Conservation (phyloP, 2,329 filamentous ascomycete species). For the Fusarium azukiicola region DNA sequence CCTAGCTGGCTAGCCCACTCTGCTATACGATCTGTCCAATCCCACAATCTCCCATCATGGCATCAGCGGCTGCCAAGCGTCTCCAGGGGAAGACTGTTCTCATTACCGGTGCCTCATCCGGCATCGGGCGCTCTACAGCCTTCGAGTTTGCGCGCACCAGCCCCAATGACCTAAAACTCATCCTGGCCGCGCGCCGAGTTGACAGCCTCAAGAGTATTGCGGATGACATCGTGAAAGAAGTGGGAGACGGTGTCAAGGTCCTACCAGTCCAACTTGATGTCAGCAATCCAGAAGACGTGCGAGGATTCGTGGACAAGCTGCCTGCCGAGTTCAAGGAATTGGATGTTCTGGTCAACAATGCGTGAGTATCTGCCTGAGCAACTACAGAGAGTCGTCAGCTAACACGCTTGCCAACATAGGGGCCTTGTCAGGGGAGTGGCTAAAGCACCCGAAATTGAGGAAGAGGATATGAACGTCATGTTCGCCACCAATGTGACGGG, state of each 20-base stretch:
- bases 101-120: constrained; percentile 95
- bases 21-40: neutral
- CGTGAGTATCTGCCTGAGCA: constrained; percentile 75
- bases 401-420: constrained; percentile 65
- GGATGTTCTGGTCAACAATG: constrained; percentile 96
- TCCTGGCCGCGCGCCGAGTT: constrained; percentile 91
- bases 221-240: constrained; percentile 86
- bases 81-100: constrained; percentile 96
- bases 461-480: constrained; percentile 92
- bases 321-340: constrained; percentile 92
- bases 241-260: constrained; percentile 90
- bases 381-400: fast-evolving
- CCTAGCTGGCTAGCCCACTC: neutral
- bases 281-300: constrained; percentile 87
- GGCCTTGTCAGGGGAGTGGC: constrained; percentile 94
- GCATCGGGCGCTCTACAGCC: constrained; percentile 91
- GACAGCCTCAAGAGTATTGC: constrained; percentile 89
- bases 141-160: constrained; percentile 95
- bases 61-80: constrained; percentile 85
- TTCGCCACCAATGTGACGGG: constrained; percentile 96
- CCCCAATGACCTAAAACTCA: constrained; percentile 88
- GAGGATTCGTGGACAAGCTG: constrained; percentile 84
- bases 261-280: constrained; percentile 92
- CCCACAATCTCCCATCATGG: constrained; percentile 61
- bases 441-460: constrained; percentile 90